phyloP scores from a whole-genome alignment of 345 rosid species.

The Hibiscus mutabilis region DNA sequence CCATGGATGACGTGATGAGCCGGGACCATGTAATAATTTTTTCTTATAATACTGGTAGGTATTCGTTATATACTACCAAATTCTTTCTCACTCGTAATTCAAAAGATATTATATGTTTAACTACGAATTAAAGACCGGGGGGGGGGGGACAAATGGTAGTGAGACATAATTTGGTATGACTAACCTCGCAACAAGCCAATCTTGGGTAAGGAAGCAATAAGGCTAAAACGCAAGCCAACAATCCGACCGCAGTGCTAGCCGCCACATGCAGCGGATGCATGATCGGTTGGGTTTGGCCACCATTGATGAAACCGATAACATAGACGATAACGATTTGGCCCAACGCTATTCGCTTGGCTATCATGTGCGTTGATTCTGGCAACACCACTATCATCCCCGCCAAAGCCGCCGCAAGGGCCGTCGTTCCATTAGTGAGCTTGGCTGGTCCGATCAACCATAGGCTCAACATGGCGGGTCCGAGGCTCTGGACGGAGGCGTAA shows the following conservation, averaged over 20 bases:
- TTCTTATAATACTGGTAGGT: too few relatives aligned
- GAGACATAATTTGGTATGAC: neutral
- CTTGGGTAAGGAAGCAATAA: constrained; percentile 71
- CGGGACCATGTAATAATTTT: too few relatives aligned
- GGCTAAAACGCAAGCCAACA: constrained; percentile 60
- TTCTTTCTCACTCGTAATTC: too few relatives aligned
- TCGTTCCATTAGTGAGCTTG: constrained; percentile 39
- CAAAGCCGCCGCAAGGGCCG: constrained; percentile 52
- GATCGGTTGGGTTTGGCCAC: constrained; percentile 42
- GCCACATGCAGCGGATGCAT: constrained; percentile 78
- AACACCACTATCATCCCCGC: constrained; percentile 55
- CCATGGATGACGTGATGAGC: too few relatives aligned
- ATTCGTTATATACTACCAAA: too few relatives aligned
- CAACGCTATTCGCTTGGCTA: constrained; percentile 65
- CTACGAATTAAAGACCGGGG: too few relatives aligned
- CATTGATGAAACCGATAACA: constrained; percentile 49
- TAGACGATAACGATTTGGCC: constrained; percentile 75
- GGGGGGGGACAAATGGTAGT: too few relatives aligned
- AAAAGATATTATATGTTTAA: neutral
- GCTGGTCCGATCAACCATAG: constrained; percentile 62
- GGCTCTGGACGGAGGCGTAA: constrained; percentile 62
- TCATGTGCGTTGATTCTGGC: constrained; percentile 51
- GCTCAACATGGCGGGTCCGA: constrained; percentile 60
- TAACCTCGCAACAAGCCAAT: constrained; percentile 65
- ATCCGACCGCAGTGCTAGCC: constrained; percentile 74